A percentile compares a stretch with the other conserved stretches of the same genome.
phyloP scores from a whole-genome alignment of 176 grass and related monocot species.

The Hsuehochloa calcarea region DNA sequence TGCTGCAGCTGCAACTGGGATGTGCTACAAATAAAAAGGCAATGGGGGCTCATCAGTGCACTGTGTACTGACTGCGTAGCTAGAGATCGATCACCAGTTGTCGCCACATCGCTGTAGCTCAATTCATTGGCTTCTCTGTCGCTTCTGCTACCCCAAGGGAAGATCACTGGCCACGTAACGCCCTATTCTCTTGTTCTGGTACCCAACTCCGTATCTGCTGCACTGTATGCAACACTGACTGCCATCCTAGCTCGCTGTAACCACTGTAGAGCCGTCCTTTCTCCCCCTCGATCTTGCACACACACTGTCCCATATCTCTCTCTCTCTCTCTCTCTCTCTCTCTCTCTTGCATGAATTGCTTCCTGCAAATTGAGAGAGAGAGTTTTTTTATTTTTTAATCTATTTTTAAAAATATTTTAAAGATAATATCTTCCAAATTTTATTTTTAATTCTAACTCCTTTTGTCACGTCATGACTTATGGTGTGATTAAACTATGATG shows the following conservation, averaged over 20 bases:
- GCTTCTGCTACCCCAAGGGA: not conserved
- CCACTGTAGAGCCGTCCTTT: not conserved
- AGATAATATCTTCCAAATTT: no score
- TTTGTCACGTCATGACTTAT: no score
- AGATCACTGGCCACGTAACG: not conserved
- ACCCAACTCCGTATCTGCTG: conserved; percentile 10
- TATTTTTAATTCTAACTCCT: no score
- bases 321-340: not conserved
- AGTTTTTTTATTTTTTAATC: no score
- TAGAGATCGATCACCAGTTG: conserved; percentile 18
- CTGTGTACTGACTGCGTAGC: not conserved
- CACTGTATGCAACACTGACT: conserved; percentile 5
- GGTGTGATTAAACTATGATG: no score
- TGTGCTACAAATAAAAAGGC: not conserved
- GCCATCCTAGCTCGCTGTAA: conserved; percentile 7
- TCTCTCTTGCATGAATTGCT: not conserved
- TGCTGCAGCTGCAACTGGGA: not conserved
- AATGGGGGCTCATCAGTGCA: not conserved
- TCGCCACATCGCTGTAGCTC: not conserved
- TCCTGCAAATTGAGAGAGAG: not conserved
- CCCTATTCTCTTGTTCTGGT: conserved; percentile 13
- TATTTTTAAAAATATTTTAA: no score
- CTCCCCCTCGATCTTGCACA: not conserved
- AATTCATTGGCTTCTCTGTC: not conserved
- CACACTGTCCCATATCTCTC: not conserved